Conservation (phyloP, 345 rosid species). For the Eucalyptus cloeziana region DNA sequence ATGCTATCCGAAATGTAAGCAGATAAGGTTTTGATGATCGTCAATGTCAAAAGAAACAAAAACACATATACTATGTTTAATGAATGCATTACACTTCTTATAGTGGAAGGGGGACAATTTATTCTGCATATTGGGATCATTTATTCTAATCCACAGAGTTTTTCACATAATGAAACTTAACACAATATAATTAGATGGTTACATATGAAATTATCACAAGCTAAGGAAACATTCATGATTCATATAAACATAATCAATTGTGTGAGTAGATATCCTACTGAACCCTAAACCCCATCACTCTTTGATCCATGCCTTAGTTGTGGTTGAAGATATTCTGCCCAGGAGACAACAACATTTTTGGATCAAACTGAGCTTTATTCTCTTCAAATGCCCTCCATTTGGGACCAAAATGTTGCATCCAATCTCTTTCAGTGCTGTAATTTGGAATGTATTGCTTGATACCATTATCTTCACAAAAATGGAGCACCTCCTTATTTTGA, state of each 20-base stretch:
- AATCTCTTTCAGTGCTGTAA: not conserved
- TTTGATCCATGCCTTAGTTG: not conserved
- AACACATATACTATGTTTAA: not conserved
- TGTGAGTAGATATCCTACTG: not conserved
- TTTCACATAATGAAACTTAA: not conserved
- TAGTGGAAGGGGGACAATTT: not conserved
- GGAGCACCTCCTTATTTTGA: not conserved
- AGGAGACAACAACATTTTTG: slow-evolving; percentile 1
- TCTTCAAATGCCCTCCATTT: not conserved
- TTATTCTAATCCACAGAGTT: not conserved
- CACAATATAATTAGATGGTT: not conserved
- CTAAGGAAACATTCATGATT: not conserved
- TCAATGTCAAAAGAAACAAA: not conserved
- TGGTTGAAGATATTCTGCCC: slow-evolving; percentile 1
- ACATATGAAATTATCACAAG: not conserved
- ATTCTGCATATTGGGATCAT: not conserved
- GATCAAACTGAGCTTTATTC: not conserved
- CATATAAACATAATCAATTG: not conserved
- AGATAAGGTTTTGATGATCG: not conserved
- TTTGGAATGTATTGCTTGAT: not conserved
- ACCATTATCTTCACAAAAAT: not conserved
- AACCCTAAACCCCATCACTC: not conserved
- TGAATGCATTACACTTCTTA: not conserved
- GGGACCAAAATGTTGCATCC: not conserved
- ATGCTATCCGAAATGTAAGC: not conserved